Base-by-base conservation (phyloP, 164 flowering plant species). In the Brasenia schreberi region DNA sequence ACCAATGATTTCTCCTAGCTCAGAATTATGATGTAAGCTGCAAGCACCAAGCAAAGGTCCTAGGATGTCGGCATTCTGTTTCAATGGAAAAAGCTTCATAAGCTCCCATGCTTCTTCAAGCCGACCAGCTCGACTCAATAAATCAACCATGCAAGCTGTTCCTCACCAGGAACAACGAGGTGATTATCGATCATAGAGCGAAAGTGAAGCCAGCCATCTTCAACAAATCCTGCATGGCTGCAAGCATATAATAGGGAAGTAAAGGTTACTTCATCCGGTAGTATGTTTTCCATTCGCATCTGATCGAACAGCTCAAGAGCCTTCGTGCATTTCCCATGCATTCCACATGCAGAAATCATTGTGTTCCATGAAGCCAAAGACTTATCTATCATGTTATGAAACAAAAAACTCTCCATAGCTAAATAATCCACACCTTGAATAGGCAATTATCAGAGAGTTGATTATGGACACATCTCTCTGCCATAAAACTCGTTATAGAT, bases 91-190 rank as follows among this genome's bases (percentile, higher is more conserved):
- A 66, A 65, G 43, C 65, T 64, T 74, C 43, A 80, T 67, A 66
- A 85, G 58, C 53, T 74, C 68, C 61, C 76, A 75, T 64, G 88
- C 88, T 73, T 86, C 87, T 72, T 77, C 77, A 18, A 88, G 74
- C 59, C 61, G 70, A 59, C 90, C 96, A 14, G 87, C 85, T 63
- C 88, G 78, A 62, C 88, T 73, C 66, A 88, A 68, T 67, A 85
- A 70, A 76, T 88, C 95, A 33, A 85, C 81, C 74, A 82, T 74
- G 70, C 89, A 88, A n/a, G 73, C 71, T 89, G 96, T 74, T 85
- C 87, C 64, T 73, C 73, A 42, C 69, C 12, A 7, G 88, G 87
- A 63, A 33, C 18, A 2, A 78, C 67, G 42, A 67, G 66, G 72
- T 80, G 76, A 39, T 78, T 71, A 42, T 72, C 64, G 16, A n/a